Evolutionary conservation across 345 rosid species (phyloP).

Genomic region (Heritiera littoralis): DNA sequence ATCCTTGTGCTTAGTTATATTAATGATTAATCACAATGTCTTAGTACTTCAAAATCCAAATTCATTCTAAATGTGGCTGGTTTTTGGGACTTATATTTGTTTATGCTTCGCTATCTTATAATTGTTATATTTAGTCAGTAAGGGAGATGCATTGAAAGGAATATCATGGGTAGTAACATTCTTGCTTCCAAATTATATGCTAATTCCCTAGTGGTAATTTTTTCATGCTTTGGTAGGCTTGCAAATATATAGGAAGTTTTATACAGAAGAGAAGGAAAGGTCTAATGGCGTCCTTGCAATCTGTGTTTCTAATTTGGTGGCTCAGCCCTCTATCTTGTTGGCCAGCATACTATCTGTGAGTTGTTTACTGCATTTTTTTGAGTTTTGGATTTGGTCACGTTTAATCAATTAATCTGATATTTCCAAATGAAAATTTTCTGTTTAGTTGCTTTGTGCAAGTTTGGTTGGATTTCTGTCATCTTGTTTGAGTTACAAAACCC

Average conservation of each 20-base stretch:
- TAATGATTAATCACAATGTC: not conserved
- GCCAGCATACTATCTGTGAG: slow-evolving; percentile 68
- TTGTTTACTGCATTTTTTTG: slow-evolving; percentile 23
- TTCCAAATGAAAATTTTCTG: not conserved
- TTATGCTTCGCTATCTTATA: not conserved
- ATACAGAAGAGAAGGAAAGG: slow-evolving; percentile 66
- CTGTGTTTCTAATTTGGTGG: slow-evolving; percentile 44
- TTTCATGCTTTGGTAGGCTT: slow-evolving; percentile 43
- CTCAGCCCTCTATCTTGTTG: slow-evolving; percentile 61
- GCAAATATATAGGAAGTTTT: slow-evolving; percentile 63
- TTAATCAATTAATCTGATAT: slow-evolving; percentile 1
- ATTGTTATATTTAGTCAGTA: not conserved
- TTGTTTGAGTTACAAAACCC: not conserved
- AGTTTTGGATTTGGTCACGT: not conserved
- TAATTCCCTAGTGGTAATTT: not conserved
- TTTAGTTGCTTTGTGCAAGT: not conserved
- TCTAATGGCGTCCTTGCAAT: slow-evolving; percentile 72
- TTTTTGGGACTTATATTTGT: not conserved
- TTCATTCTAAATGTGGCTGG: not conserved
- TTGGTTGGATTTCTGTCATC: not conserved
- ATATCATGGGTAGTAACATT: not conserved
- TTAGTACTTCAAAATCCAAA: not conserved
- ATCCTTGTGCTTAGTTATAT: not conserved
- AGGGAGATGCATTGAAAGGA: not conserved
- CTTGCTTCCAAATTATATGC: not conserved